Base-by-base conservation (phyloP, 495 filamentous ascomycete species). In the Penicillium argentinense region DNA sequence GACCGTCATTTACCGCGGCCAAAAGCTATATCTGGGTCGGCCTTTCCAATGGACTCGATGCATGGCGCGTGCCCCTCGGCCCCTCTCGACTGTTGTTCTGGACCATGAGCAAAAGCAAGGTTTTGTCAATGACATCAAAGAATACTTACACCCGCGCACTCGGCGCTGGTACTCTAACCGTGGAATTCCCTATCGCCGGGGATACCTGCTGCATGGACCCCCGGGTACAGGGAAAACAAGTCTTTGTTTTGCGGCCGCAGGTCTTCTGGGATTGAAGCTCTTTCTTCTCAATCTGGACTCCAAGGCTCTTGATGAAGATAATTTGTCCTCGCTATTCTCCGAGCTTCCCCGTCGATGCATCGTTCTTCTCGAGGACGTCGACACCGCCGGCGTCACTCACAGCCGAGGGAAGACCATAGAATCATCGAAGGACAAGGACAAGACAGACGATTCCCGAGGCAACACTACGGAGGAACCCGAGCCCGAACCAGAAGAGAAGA, bases 31-130 rank as follows among this genome's bases (percentile, higher is more conserved):
- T 4, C 30, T 36, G 11, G 59, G 68, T 2, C 62, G 62, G 2
- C 59, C 74, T 1, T 68, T 70, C 49, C 66, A 60, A 46, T 93
- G 88, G 88, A 57, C 70, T 18, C 75, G 79, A 46, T 84, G 84
- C 17, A 84, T 86, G 45, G 77, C 80, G 26, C 67, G 88, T n/a
- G 80, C 86, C 0, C 83, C 85, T 1, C 72, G 91, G 18, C 85
- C 91, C 2, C 82, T 97, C 71, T 77, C 80, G 3, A 96, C 91
- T 0, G 91, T 96, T 0, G 83, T 93, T 2, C 71, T 97, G 12
- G 91, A 95, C 48, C 73, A 78, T 18, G 60, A 71, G 24, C 81
- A 89, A 63, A 97, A 96, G 68, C 62, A 81, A 8, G 75, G 71
- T 19, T 76, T 96, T 14, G 64, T 95, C 23, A 65, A 74, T 12